These are phyloP conservation scores for Petasospora fabianii DNA, from an alignment of 1,139 yeast genomes.

Conservation along the genomic window DNA sequence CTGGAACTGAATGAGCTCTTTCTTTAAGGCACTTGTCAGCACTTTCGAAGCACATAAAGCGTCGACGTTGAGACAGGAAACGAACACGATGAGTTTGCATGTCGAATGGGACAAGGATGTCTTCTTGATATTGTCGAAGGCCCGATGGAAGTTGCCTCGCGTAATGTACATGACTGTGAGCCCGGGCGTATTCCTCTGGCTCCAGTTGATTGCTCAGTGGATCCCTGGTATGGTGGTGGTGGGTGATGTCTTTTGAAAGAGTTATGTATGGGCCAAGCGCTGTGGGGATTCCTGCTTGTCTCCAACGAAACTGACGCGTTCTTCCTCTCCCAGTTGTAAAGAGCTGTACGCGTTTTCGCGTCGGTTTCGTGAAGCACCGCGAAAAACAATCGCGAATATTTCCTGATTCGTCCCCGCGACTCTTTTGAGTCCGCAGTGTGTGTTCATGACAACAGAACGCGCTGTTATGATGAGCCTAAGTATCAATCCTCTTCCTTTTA, in stretches of 20 bases:
- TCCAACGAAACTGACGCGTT: too few relatives aligned
- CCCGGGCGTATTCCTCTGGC: background rate
- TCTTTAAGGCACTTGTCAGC: constrained; percentile 64
- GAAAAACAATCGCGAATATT: background rate
- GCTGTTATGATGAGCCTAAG: too few relatives aligned
- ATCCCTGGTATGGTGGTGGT: too few relatives aligned
- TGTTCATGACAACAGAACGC: too few relatives aligned
- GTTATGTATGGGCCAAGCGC: too few relatives aligned
- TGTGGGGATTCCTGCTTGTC: too few relatives aligned
- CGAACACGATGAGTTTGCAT: constrained; percentile 83
- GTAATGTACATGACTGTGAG: constrained; percentile 63
- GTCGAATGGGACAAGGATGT: constrained; percentile 81
- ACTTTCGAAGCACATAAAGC: constrained; percentile 88
- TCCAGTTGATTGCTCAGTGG: background rate
- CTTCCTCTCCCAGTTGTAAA: too few relatives aligned
- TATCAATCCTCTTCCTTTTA: too few relatives aligned
- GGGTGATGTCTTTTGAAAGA: too few relatives aligned
- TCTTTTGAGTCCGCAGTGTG: background rate
- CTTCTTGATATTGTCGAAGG: constrained; percentile 56
- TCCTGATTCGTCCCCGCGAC: background rate
- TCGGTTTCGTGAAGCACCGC: background rate
- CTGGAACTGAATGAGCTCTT: constrained; percentile 83
- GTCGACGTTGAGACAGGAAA: constrained; percentile 87
- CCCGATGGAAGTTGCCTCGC: constrained; percentile 55
- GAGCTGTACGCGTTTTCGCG: background rate